Conservation (phyloP, 140 eudicot species). For the Senecio squalidus region DNA sequence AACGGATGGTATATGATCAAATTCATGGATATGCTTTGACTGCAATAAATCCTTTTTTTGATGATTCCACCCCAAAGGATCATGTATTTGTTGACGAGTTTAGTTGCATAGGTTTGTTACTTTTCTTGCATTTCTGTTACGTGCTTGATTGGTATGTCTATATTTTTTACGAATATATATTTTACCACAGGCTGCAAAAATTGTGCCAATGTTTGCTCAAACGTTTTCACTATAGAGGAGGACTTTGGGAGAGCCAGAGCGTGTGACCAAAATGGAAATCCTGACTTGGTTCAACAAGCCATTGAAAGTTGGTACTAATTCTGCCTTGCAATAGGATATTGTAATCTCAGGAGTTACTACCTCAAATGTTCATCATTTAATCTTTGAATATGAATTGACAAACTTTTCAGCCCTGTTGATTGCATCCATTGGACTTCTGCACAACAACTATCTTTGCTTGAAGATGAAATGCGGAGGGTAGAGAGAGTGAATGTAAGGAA, state of each 20-base stretch:
- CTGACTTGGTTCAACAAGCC: slow-evolving; percentile 75
- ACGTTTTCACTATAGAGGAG: slow-evolving; percentile 78
- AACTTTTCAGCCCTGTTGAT: slow-evolving; percentile 86
- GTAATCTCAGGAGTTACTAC: neutral
- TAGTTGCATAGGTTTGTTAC: slow-evolving; percentile 76
- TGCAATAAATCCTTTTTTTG: slow-evolving; percentile 77
- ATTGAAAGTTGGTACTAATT: slow-evolving; percentile 82
- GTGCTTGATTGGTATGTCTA: neutral
- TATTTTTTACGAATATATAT: neutral
- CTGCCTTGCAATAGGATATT: slow-evolving; percentile 3
- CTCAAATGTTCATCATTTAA: neutral
- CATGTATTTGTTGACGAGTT: slow-evolving; percentile 98
- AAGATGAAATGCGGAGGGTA: slow-evolving; percentile 98
- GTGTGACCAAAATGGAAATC: slow-evolving; percentile 51
- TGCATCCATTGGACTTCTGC: slow-evolving; percentile 99
- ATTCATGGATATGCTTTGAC: slow-evolving; percentile 89
- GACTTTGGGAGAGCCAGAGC: slow-evolving; percentile 97
- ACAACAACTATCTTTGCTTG: slow-evolving; percentile 91
- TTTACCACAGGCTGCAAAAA: slow-evolving; percentile 69
- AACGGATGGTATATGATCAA: slow-evolving; percentile 83
- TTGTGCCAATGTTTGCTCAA: slow-evolving; percentile 77
- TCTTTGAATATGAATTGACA: slow-evolving; percentile 5
- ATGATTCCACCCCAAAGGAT: slow-evolving; percentile 69
- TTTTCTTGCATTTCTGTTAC: too few relatives aligned
- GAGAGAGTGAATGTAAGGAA: slow-evolving; percentile 90